Percentiles rank a stretch among this genome's conserved stretches.
These are phyloP conservation scores for Neurospora sp. DNA, from an alignment of 495 filamentous ascomycete genomes.

Conservation along the genomic window DNA sequence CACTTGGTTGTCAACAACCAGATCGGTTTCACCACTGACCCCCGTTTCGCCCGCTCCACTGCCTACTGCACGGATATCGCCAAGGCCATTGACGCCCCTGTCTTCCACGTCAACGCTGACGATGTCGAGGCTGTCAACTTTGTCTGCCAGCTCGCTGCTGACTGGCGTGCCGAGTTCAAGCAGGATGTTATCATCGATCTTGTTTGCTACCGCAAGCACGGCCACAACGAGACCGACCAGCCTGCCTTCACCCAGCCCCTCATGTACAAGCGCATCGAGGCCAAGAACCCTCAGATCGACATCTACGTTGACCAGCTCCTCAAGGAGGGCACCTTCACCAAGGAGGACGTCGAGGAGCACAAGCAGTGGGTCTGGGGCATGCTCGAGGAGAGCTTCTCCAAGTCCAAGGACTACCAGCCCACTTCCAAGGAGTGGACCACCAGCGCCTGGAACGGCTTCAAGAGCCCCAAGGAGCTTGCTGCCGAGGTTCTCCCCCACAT, in stretches of 20 bases:
- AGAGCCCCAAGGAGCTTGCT: constrained; percentile 94
- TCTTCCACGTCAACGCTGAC: constrained; percentile 98
- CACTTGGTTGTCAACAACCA: constrained; percentile 99
- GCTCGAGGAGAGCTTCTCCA: constrained; percentile 91
- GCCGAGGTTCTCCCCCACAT: constrained; percentile 90
- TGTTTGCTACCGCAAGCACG: constrained; percentile 97
- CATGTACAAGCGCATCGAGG: constrained; percentile 95
- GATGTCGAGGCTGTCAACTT: constrained; percentile 98
- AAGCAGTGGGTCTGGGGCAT: constrained; percentile 99
- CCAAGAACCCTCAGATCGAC: constrained; percentile 69
- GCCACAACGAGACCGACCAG: constrained; percentile 99
- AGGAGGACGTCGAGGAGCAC: constrained; percentile 97
- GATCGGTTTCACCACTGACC: constrained; percentile 99
- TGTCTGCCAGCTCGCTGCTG: constrained; percentile 89
- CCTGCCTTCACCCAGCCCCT: constrained; percentile 98
- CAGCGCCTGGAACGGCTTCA: constrained; percentile 97
- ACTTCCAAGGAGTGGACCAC: constrained; percentile 97
- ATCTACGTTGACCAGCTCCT: constrained; percentile 84
- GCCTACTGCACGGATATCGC: constrained; percentile 99
- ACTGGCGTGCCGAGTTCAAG: constrained; percentile 97
- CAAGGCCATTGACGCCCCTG: constrained; percentile 94
- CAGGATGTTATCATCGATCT: constrained; percentile 95
- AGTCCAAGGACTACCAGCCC: constrained; percentile 95
- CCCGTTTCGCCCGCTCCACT: constrained; percentile 90
- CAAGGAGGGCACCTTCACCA: constrained; percentile 84